Conservation (phyloP, 2,329 filamentous ascomycete genomes). For the Chaetomiaceae sp. region DNA sequence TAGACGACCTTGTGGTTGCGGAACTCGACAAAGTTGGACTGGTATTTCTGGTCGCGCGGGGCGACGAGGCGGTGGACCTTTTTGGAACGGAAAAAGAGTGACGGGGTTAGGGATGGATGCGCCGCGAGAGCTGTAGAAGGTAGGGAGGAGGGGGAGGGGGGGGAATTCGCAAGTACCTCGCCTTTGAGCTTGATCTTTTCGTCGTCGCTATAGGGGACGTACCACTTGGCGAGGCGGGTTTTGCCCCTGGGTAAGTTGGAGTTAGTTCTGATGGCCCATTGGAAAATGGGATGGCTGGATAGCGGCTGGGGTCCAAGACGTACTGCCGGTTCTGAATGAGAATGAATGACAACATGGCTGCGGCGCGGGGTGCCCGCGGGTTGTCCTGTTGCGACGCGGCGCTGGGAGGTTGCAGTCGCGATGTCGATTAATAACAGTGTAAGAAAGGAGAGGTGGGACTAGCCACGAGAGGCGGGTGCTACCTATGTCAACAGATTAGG, state of each 20-base stretch:
- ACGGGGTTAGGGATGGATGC: neutral
- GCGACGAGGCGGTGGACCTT: slow-evolving; percentile 95
- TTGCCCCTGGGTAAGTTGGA: slow-evolving; percentile 66
- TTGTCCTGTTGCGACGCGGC: slow-evolving; percentile 10
- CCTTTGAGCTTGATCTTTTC: slow-evolving; percentile 99
- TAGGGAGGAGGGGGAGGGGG: slow-evolving; percentile 4
- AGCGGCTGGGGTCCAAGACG: slow-evolving; percentile 16
- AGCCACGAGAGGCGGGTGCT: too few species aligned
- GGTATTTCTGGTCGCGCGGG: slow-evolving; percentile 97
- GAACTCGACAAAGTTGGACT: slow-evolving; percentile 98
- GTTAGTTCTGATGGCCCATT: too few species aligned
- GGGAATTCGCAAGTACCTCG: slow-evolving; percentile 66
- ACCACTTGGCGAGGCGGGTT: slow-evolving; percentile 98
- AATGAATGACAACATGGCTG: slow-evolving; percentile 72
- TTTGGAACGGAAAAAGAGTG: neutral
- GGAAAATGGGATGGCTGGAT: neutral
- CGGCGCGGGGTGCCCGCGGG: slow-evolving; percentile 10
- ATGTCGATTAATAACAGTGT: neutral
- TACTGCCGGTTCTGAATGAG: slow-evolving; percentile 87
- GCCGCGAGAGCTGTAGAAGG: neutral
- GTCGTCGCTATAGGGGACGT: slow-evolving; percentile 96
- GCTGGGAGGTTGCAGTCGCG: slow-evolving; percentile 3
- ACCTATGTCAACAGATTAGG: too few species aligned
- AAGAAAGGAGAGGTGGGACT: too few species aligned
- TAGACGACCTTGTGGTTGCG: slow-evolving; percentile 96